Evolutionary conservation across 2,329 filamentous ascomycete genomes (phyloP), one percentile per base, ranked within the genome.

Genomic region (Colletotrichum eremochloae): DNA sequence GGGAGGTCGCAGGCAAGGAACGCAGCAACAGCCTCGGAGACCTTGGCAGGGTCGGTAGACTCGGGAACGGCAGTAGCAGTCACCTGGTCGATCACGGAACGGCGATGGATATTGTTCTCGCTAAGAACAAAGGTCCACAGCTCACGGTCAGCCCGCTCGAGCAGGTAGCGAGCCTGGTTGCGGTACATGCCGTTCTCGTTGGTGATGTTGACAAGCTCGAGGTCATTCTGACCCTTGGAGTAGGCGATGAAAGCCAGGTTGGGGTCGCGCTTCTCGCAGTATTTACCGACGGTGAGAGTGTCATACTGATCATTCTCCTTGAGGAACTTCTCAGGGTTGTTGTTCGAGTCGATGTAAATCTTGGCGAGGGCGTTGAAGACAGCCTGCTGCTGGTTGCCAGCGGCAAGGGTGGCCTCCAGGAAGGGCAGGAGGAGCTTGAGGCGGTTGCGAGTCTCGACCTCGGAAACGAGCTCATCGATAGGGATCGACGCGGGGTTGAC

Each of bases 101-200:
- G 92, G 53, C 96, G 93, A 81, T 98, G 94, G 74, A 97, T 90
- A 84, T 99, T 99, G 88, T 98, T 98, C 77, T 94, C 91, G 81
- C 93, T 97, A 44, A 99, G 88, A 18, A 98, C 96, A 80, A 98
- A 99, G 64, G 89, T 88, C 97, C 97, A 99, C 60, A 99, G 91
- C 81, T 99, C 96, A 2, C 87, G 82, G 79, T 99, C 96, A 48
- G 94, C 93, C 76, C 96, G 92, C 78, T 98, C 95, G 64, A 99
- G 87, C 33, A 99, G 88, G 83, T 99, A 99, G 48, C 96, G 93
- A 71, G 95, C 96, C 83, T 99, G 96, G n/a, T 94, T 94, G 78
- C 95, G 93, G 89, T 97, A 99, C 96, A 99, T 99, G n/a, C 94
- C 92, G 85, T 99, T 99, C 84, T 99, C 97, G 78, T 98, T 99